Percentiles rank a stretch among this genome's conserved stretches.
phyloP scores from a whole-genome alignment of 225 moss, liverwort and hornwort species.

The Physcomitrellopsis africana region DNA sequence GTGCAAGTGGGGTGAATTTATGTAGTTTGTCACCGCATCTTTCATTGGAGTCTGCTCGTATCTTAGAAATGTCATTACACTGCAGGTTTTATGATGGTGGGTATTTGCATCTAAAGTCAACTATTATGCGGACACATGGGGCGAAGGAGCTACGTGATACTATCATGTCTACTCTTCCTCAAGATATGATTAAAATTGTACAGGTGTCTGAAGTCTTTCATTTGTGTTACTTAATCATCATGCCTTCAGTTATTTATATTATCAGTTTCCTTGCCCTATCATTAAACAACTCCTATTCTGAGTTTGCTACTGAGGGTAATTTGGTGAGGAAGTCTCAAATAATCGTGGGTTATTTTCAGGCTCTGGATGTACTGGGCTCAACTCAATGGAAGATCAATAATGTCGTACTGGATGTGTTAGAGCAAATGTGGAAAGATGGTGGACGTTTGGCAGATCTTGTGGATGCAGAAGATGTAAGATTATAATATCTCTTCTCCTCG shows the following conservation, averaged over 20 bases:
- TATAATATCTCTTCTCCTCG: neutral
- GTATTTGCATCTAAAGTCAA: conserved; percentile 73
- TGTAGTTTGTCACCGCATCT: neutral
- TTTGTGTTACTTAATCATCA: conserved; percentile 8
- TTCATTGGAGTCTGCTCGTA: neutral
- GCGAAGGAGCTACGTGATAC: conserved; percentile 74
- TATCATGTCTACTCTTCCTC: conserved; percentile 47
- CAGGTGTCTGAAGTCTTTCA: conserved; percentile 44
- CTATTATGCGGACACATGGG: conserved; percentile 88
- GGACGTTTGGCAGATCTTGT: conserved; percentile 84
- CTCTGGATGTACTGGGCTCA: conserved; percentile 79
- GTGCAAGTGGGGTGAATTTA: no score
- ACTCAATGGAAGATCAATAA: conserved; percentile 76
- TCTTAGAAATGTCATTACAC: conserved; percentile 19
- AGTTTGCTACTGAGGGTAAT: conserved; percentile 5
- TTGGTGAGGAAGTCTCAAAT: neutral
- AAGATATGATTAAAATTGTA: conserved; percentile 52
- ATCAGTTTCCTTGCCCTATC: neutral
- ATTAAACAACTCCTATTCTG: neutral
- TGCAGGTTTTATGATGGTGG: conserved; percentile 79
- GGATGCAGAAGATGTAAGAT: conserved; percentile 77
- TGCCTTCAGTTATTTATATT: neutral
- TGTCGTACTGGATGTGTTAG: conserved; percentile 72
- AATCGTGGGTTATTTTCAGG: conserved; percentile 46
- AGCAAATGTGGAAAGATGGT: conserved; percentile 79